Evolutionary conservation across 2,329 filamentous ascomycete genomes (phyloP).

Genomic region (Sclerotinia sclerotiorum): DNA sequence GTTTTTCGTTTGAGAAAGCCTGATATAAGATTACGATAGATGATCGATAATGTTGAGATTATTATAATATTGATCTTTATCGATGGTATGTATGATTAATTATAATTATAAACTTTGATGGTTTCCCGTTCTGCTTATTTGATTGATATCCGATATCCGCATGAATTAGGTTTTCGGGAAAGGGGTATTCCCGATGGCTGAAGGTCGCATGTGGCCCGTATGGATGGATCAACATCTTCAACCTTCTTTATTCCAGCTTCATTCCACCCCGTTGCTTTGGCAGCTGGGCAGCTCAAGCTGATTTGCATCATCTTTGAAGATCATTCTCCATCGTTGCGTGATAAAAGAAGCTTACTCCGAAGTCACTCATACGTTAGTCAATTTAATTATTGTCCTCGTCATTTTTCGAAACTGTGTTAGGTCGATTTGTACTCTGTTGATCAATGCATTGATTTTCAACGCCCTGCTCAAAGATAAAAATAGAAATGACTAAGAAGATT

Average conservation of each 20-base stretch:
- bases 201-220: background rate
- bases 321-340: constrained; percentile 11
- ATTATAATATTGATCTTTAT: background rate
- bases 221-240: constrained; percentile 5
- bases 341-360: background rate
- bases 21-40: background rate
- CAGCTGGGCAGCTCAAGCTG: background rate
- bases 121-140: background rate
- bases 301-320: constrained; percentile 11
- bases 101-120: too few species aligned
- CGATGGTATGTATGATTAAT: too few species aligned
- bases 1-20: background rate
- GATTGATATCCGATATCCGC: too few species aligned
- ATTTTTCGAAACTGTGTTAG: background rate
- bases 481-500: constrained; percentile 14
- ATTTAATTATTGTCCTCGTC: background rate
- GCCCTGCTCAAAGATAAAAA: constrained; percentile 1
- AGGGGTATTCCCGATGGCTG: constrained; percentile 6
- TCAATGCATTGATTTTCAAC: constrained; percentile 10
- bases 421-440: background rate
- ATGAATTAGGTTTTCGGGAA: background rate
- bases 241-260: constrained; percentile 5
- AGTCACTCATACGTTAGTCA: background rate
- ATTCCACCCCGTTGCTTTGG: background rate
- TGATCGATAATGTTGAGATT: background rate